These are phyloP conservation scores for Leishmania arabica DNA, from an alignment of 208 protist species.

Conservation along the genomic window DNA sequence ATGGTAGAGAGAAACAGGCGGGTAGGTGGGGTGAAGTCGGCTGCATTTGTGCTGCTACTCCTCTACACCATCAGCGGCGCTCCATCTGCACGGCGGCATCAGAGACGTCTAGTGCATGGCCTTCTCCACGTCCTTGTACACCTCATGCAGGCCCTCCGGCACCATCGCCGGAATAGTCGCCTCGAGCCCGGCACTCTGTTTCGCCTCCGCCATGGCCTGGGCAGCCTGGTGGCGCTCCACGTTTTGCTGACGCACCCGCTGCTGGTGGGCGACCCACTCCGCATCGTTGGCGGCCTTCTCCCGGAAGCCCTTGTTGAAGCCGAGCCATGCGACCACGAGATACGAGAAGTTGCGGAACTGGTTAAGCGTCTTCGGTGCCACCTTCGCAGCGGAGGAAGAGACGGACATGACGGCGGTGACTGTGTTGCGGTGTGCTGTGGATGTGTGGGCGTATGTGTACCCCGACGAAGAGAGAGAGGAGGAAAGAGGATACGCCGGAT, in stretches of 20 bases:
- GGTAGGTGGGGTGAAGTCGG: not conserved
- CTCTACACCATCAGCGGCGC: not conserved
- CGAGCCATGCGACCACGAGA: slow-evolving; percentile 78
- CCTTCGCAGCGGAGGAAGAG: slow-evolving; percentile 62
- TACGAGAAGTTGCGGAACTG: slow-evolving; percentile 89
- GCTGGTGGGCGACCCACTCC: slow-evolving; percentile 74
- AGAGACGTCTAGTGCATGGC: slow-evolving; percentile 40
- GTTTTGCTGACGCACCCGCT: slow-evolving; percentile 64
- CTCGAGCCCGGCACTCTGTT: slow-evolving; percentile 20
- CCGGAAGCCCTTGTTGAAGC: slow-evolving; percentile 75
- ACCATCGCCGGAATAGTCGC: slow-evolving; percentile 54
- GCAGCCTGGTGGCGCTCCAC: slow-evolving; percentile 62
- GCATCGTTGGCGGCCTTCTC: slow-evolving; percentile 85
- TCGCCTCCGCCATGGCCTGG: slow-evolving; percentile 36
- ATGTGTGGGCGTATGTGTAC: not conserved
- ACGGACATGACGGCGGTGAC: slow-evolving; percentile 21
- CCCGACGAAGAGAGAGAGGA: not conserved
- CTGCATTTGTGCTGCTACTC: not conserved
- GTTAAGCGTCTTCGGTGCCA: slow-evolving; percentile 82
- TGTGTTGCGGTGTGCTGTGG: not conserved
- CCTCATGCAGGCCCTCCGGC: slow-evolving; percentile 60
- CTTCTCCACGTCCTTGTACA: slow-evolving; percentile 77
- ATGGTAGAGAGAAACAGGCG: not conserved
- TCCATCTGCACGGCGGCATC: not conserved
- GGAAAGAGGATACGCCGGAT: not conserved